A percentile compares a stretch with the other conserved stretches of the same genome.
Evolutionary conservation across 805 yeast genomes (phyloP).

Genomic region (Spathaspora hagerdaliae): DNA sequence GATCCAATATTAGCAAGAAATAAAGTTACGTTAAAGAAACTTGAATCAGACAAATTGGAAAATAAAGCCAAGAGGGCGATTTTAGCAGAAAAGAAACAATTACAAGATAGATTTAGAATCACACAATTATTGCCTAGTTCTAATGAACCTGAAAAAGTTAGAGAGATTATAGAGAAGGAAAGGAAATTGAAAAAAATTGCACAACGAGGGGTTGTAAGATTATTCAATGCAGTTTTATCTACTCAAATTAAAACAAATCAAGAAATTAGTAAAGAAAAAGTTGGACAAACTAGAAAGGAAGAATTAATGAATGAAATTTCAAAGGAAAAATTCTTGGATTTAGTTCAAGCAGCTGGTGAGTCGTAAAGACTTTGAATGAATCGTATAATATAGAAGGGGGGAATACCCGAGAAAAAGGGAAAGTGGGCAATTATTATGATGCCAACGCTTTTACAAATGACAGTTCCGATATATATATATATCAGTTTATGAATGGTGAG

Average conservation of each 20-base stretch:
- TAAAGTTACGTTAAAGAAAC: slow-evolving; percentile 60
- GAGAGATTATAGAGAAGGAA: slow-evolving; percentile 63
- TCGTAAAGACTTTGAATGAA: slow-evolving; percentile 2
- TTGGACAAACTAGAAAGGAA: slow-evolving; percentile 49
- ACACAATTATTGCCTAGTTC: slow-evolving; percentile 61
- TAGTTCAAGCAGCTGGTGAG: slow-evolving; percentile 72
- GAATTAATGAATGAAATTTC: slow-evolving; percentile 72
- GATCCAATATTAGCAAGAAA: slow-evolving; percentile 92
- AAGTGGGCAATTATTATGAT: too few relatives aligned
- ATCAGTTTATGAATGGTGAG: too few relatives aligned
- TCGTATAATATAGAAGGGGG: too few relatives aligned
- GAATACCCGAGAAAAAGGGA: too few relatives aligned
- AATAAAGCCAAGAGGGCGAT: slow-evolving; percentile 73
- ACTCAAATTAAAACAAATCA: slow-evolving; percentile 64
- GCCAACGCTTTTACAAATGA: too few relatives aligned
- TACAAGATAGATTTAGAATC: slow-evolving; percentile 63
- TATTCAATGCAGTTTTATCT: slow-evolving; percentile 77
- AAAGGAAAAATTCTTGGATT: slow-evolving; percentile 83
- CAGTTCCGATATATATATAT: too few relatives aligned
- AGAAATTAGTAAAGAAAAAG: slow-evolving; percentile 44
- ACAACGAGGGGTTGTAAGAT: slow-evolving; percentile 80
- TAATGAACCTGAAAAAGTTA: slow-evolving; percentile 52
- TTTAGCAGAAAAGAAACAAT: slow-evolving; percentile 64
- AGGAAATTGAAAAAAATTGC: slow-evolving; percentile 72
- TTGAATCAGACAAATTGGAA: slow-evolving; percentile 79